Conservation (phyloP, 192 early-diverging fungal species). For the Podila verticillata region DNA sequence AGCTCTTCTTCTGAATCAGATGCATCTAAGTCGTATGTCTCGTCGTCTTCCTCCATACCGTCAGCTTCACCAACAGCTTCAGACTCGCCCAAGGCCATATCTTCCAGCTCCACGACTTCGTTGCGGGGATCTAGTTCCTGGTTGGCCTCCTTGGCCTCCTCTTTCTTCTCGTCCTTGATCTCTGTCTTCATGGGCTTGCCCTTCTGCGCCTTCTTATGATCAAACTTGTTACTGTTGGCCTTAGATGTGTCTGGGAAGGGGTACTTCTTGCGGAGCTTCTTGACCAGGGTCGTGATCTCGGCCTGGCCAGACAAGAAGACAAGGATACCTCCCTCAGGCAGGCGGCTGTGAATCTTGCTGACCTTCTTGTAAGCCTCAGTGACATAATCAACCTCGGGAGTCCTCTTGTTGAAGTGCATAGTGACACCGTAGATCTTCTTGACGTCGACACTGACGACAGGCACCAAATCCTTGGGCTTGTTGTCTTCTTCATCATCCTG, state of each 20-base stretch:
- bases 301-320: conserved; percentile 96
- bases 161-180: conserved; percentile 9
- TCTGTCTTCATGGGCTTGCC: conserved; percentile 4
- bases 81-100: conserved; percentile 71
- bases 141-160: conserved; percentile 8
- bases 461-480: conserved; percentile 39
- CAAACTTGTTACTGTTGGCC: neutral
- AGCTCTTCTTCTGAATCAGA: conserved; percentile 41
- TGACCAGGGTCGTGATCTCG: conserved; percentile 86
- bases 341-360: conserved; percentile 89
- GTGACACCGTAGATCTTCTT: conserved; percentile 64
- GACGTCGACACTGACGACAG: conserved; percentile 48
- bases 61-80: conserved; percentile 76
- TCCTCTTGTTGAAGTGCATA: conserved; percentile 93
- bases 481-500: conserved; percentile 14
- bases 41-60: conserved; percentile 68
- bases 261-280: conserved; percentile 78
- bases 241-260: conserved; percentile 53
- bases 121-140: conserved; percentile 34
- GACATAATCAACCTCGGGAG: conserved; percentile 89
- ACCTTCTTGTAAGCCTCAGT: conserved; percentile 91
- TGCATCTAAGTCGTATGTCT: conserved; percentile 56
- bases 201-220: conserved; percentile 2
- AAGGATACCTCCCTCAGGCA: conserved; percentile 94
- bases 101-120: conserved; percentile 68